Evolutionary conservation across 1,139 yeast species (phyloP).

Genomic region (Yamadazyma diddensiae): DNA sequence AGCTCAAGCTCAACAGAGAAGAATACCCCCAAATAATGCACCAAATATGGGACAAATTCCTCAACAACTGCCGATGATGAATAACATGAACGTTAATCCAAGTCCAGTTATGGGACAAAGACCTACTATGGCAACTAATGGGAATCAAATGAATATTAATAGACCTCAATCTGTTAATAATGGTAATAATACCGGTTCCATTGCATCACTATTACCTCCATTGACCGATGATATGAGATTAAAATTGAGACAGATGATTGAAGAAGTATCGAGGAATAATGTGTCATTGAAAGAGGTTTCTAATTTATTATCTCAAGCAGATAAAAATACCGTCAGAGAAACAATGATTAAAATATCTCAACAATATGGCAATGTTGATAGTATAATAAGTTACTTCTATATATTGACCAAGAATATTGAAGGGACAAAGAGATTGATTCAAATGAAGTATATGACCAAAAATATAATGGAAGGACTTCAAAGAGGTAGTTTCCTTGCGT

Average conservation of each 20-base stretch:
- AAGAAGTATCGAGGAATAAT: slow-evolving; percentile 67
- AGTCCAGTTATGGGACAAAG: slow-evolving; percentile 15
- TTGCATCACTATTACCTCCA: slow-evolving; percentile 26
- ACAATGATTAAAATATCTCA: slow-evolving; percentile 58
- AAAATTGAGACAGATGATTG: slow-evolving; percentile 59
- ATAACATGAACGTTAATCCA: slow-evolving; percentile 12
- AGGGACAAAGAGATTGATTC: slow-evolving; percentile 73
- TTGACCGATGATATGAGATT: slow-evolving; percentile 43
- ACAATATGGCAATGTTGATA: slow-evolving; percentile 67
- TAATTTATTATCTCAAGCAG: slow-evolving; percentile 54
- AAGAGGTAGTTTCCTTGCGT: slow-evolving; percentile 61
- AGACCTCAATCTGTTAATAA: slow-evolving; percentile 7
- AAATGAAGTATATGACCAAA: slow-evolving; percentile 75
- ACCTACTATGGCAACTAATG: slow-evolving; percentile 12
- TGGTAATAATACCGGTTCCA: slow-evolving; percentile 4
- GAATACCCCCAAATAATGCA: slow-evolving; percentile 11
- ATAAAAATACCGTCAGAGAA: slow-evolving; percentile 61
- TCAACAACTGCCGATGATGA: slow-evolving; percentile 19
- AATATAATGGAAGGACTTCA: slow-evolving; percentile 69
- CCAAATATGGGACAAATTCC: slow-evolving; percentile 10
- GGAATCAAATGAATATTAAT: slow-evolving; percentile 5
- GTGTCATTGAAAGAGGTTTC: slow-evolving; percentile 68
- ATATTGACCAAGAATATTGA: slow-evolving; percentile 69
- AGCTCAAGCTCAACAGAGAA: slow-evolving; percentile 14
- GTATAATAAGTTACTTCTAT: slow-evolving; percentile 73